Base-by-base conservation (phyloP, 345 rosid species). In the Atalantia buxifolia region DNA sequence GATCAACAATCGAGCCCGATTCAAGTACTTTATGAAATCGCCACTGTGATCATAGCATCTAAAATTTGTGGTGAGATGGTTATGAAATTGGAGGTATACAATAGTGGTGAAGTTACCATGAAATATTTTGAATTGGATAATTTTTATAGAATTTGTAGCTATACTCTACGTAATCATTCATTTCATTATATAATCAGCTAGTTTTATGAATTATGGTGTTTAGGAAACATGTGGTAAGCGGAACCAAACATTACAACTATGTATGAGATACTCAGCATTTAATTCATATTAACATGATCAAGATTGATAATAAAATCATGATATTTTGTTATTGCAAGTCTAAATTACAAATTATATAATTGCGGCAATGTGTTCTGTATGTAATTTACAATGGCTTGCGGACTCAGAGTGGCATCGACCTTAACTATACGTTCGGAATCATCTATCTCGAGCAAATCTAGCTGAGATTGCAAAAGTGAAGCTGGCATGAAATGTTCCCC, bases 401-500 rank as follows among this genome's bases (percentile, higher is more conserved):
- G 94, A 65, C 80, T 88, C 33, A 83, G 59, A 71, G 87, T 69
- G n/a, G 87, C 93, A 79, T 91, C 90, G 22, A 96, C 81, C 76
- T 86, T 89, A 25, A 72, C 71, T 33, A 96, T 86, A 60, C 85
- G 83, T 83, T 93, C 97, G 8, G 56, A 86, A 30, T 89, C 91
- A 79, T 92, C 94, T 19, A 88, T 84, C 78, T 87, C 86, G 64
- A 93, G 92, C 83, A 89, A 71, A 66, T 96, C 98, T 72, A 96
- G 73, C 76, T 94, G 97, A 33, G 98, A 94, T 56, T 88, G 90
- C 80, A 96, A 82, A 78, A 94, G 92, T n/a, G 87, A 75, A 8
- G 81, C 76, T 1, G 98, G 90, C 97, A 96, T 96, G 83, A 92
- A 96, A 85, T 92, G 97, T 56, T 85, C 85, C 80, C 91, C 94